Evolutionary conservation across 2,329 filamentous ascomycete genomes (phyloP).

Genomic region (Metarhizium anisopliae): DNA sequence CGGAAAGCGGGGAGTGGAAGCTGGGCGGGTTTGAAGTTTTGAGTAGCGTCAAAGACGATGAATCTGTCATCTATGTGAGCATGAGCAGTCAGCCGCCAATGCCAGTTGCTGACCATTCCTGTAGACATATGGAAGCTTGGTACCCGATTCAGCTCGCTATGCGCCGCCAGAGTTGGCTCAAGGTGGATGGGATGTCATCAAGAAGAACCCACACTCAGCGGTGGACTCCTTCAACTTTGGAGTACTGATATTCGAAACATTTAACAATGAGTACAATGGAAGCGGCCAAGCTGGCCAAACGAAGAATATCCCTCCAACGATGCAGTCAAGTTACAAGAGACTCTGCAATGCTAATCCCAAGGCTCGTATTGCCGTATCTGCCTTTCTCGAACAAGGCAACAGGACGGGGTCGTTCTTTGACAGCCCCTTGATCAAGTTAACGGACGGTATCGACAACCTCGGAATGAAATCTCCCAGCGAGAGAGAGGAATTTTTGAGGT

Average conservation of each 20-base stretch:
- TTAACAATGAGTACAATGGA: slow-evolving; percentile 74
- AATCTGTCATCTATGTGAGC: slow-evolving; percentile 76
- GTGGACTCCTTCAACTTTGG: slow-evolving; percentile 86
- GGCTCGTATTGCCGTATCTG: slow-evolving; percentile 69
- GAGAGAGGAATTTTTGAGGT: slow-evolving; percentile 74
- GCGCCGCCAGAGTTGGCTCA: slow-evolving; percentile 79
- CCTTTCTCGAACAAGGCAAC: slow-evolving; percentile 84
- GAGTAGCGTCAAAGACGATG: slow-evolving; percentile 92
- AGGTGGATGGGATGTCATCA: slow-evolving; percentile 85
- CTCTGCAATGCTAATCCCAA: slow-evolving; percentile 86
- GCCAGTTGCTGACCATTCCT: neutral
- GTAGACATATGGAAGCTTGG: slow-evolving; percentile 75
- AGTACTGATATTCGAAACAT: slow-evolving; percentile 77
- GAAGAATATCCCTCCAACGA: slow-evolving; percentile 74
- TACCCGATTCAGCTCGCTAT: slow-evolving; percentile 79
- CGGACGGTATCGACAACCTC: slow-evolving; percentile 85
- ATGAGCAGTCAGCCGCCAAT: too few species aligned
- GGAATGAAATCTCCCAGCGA: slow-evolving; percentile 81
- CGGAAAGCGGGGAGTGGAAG: slow-evolving; percentile 97
- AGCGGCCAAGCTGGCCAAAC: slow-evolving; percentile 76
- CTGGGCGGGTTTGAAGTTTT: slow-evolving; percentile 87
- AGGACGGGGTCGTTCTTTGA: slow-evolving; percentile 83
- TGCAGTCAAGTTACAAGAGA: slow-evolving; percentile 87
- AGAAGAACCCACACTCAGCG: slow-evolving; percentile 69
- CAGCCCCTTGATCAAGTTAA: slow-evolving; percentile 82